Conservation (phyloP, 2,329 filamentous ascomycete genomes). For the Neurospora sp. region DNA sequence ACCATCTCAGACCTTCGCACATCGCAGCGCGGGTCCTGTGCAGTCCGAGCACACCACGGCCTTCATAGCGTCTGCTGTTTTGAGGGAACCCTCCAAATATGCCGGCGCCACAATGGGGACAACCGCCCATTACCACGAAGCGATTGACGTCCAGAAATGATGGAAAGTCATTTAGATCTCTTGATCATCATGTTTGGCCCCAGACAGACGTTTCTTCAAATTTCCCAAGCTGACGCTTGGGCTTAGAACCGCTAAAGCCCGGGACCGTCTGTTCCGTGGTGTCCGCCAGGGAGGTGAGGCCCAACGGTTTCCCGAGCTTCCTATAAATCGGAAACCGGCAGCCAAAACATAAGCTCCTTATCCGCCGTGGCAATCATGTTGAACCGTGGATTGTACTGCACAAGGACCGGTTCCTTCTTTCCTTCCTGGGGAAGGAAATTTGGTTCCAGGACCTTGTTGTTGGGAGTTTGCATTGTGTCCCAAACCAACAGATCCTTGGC, state of each 20-base stretch:
- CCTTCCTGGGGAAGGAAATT: conserved; percentile 50
- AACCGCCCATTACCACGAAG: background rate
- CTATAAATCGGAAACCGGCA: conserved; percentile 54
- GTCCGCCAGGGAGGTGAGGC: background rate
- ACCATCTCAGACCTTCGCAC: background rate
- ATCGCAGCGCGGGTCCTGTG: background rate
- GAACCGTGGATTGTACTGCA: conserved; percentile 83
- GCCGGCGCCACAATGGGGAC: background rate
- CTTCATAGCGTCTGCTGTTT: background rate
- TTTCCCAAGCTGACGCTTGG: background rate
- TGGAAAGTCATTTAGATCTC: background rate
- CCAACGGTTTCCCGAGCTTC: background rate
- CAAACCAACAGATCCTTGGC: conserved; percentile 71
- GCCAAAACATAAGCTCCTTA: conserved; percentile 70
- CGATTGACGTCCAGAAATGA: background rate
- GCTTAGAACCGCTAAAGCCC: background rate
- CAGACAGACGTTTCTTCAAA: background rate
- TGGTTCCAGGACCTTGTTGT: conserved; percentile 52
- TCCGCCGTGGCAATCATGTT: conserved; percentile 90
- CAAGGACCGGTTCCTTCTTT: conserved; percentile 58
- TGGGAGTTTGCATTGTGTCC: conserved; percentile 58
- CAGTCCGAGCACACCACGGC: background rate
- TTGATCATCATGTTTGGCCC: background rate
- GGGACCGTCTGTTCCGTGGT: background rate
- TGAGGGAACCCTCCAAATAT: background rate